These are phyloP conservation scores for Clarkia xantiana DNA, from an alignment of 345 rosid species.

Conservation along the genomic window DNA sequence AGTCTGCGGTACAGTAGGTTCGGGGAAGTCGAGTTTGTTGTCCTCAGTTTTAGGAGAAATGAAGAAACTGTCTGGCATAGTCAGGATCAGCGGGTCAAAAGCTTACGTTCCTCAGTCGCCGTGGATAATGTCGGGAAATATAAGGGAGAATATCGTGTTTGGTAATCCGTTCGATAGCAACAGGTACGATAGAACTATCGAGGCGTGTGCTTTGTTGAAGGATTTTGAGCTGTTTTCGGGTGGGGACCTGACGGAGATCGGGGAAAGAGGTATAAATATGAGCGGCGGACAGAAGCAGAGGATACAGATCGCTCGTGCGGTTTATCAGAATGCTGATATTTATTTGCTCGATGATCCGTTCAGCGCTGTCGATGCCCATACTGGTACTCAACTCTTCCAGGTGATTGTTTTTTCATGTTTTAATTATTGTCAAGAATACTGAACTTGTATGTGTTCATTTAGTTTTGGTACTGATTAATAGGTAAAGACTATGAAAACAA, in stretches of 20 bases:
- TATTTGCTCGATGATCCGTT: slow-evolving; percentile 89
- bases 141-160: slow-evolving; percentile 73
- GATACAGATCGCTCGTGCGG: slow-evolving; percentile 87
- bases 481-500: too few relatives aligned
- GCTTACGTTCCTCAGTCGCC: slow-evolving; percentile 85
- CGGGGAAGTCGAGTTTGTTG: slow-evolving; percentile 84
- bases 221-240: slow-evolving; percentile 71
- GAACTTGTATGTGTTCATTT: too few relatives aligned
- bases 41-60: slow-evolving; percentile 73
- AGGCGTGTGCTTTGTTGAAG: slow-evolving; percentile 67
- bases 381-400: slow-evolving; percentile 75
- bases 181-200: slow-evolving; percentile 47
- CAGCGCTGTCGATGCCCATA: slow-evolving; percentile 96
- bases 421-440: too few relatives aligned
- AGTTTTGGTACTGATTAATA: too few relatives aligned
- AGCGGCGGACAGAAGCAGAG: slow-evolving; percentile 98
- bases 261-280: slow-evolving; percentile 95
- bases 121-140: slow-evolving; percentile 78
- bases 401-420: slow-evolving; percentile 13
- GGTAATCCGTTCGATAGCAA: slow-evolving; percentile 40
- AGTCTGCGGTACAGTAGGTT: slow-evolving; percentile 74
- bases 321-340: slow-evolving; percentile 82
- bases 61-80: slow-evolving; percentile 49
- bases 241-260: slow-evolving; percentile 82
- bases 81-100: slow-evolving; percentile 64